Evolutionary conservation across 2,329 filamentous ascomycete genomes (phyloP).

Genomic region (Knoxdaviesia capensis): DNA sequence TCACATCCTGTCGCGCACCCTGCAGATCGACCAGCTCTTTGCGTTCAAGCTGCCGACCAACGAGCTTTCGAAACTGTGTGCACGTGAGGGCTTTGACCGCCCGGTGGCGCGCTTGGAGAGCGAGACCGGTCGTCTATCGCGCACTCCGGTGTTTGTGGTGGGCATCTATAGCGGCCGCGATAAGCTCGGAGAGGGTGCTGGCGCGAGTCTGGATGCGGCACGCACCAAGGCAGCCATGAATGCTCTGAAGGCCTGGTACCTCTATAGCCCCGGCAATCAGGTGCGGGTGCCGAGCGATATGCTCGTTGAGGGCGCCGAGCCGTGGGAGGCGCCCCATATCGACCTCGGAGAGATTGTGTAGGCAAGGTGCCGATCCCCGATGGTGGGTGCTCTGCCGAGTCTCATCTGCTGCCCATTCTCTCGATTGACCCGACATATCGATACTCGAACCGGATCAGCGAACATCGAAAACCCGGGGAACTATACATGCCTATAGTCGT

Average conservation of each 20-base stretch:
- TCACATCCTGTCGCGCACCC: constrained; percentile 63
- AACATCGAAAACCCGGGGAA: too few relatives aligned
- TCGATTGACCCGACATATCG: too few relatives aligned
- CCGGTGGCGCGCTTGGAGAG: constrained; percentile 74
- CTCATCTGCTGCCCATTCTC: too few relatives aligned
- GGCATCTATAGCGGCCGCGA: constrained; percentile 84
- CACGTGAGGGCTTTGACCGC: constrained; percentile 69
- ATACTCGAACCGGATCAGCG: too few relatives aligned
- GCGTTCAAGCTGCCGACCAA: constrained; percentile 65
- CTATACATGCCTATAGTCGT: too few relatives aligned
- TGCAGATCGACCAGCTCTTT: constrained; percentile 63
- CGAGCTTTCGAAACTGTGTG: constrained; percentile 68
- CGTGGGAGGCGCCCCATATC: constrained; percentile 48
- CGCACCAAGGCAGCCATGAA: constrained; percentile 64
- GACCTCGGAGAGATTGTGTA: constrained; percentile 52
- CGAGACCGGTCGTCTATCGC: constrained; percentile 72
- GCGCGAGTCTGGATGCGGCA: constrained; percentile 57
- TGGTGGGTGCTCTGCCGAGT: constrained; percentile 1
- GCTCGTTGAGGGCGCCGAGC: constrained; percentile 35
- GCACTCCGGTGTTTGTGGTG: constrained; percentile 80
- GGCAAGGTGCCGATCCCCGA: constrained; percentile 3
- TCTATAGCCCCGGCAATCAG: constrained; percentile 61
- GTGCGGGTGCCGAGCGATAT: constrained; percentile 51
- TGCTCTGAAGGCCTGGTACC: constrained; percentile 83
- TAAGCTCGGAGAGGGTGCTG: constrained; percentile 81